Base-by-base conservation (phyloP, 805 yeast species). In the Groenewaldozyma salmanticensis region DNA sequence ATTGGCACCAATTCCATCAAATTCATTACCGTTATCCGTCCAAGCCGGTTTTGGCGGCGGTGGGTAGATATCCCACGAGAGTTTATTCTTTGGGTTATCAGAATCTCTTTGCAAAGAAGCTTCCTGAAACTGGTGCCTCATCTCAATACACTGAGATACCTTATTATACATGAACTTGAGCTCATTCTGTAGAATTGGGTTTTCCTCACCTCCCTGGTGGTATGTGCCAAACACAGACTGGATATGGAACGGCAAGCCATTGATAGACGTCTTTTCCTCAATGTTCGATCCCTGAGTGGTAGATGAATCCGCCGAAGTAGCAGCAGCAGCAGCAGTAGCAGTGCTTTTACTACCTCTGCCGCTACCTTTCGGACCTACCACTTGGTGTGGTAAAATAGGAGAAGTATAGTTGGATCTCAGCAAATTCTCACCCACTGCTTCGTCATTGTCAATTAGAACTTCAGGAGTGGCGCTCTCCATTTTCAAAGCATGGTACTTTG, bases 31-130 rank as follows among this genome's bases (percentile, higher is more conserved):
- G 15, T 64, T 71, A 4, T 71, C 64, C 55, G 81, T 71, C 79
- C 92, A 78, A 52, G 90, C 78, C 2, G 98, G 96, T 49, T 77
- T 77, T 11, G 98, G 98, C 1, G 97, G 96, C 7, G 79, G 76
- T 0, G 99, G 99, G 57, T 88, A 90, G 38, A 92, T 78, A 13
- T 57, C 57, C 97, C 97, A 92, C 31, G 59, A 63, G 6, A 67
- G 67, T 20, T 52, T 55, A 61, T 94, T 90, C 57, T 90, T 87
- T 1, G 98, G 98, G 60, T 92, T 92, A 52, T 78, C 81, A 29
- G 63, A 57, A 35, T 80, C 81, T 42, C 75, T 66, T 64, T 92
- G 99, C 40, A 75, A 50, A 1, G 96, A 86, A 7, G 74, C 50
- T 2, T 61, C 53, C 61, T 82, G 81, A 59, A 90, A 92, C 55